These are phyloP conservation scores for Thielaviopsis punctulata DNA, from an alignment of 2,329 filamentous ascomycete species.

Conservation along the genomic window DNA sequence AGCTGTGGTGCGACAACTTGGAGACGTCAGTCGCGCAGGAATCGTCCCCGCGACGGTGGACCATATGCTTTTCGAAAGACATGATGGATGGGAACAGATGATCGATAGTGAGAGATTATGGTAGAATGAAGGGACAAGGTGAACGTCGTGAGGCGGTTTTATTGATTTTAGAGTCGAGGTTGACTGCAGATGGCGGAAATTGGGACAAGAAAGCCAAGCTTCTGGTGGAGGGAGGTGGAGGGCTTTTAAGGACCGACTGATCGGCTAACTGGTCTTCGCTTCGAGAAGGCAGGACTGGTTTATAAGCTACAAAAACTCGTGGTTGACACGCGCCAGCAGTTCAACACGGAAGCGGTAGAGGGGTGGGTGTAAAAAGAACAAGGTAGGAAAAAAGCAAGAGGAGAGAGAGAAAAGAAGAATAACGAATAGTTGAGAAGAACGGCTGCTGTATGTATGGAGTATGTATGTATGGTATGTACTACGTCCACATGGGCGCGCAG, in stretches of 20 bases:
- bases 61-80: conserved; percentile 31
- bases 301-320: neutral
- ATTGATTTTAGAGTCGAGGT: neutral
- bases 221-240: neutral
- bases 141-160: neutral
- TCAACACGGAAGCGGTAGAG: neutral
- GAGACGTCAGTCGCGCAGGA: conserved; percentile 21
- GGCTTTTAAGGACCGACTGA: neutral
- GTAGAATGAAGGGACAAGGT: too few relatives aligned
- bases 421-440: neutral
- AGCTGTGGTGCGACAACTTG: conserved; percentile 30
- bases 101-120: neutral
- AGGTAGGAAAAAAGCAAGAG: neutral
- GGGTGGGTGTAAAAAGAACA: neutral
- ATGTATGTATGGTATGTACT: neutral
- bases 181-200: neutral
- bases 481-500: neutral
- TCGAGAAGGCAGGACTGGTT: neutral
- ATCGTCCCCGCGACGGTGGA: conserved; percentile 42
- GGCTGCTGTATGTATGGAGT: neutral
- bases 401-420: neutral
- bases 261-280: neutral
- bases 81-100: conserved; percentile 22
- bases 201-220: neutral
- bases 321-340: neutral